Conservation (phyloP, 2,329 filamentous ascomycete genomes). For the Colletotrichum orbiculare region DNA sequence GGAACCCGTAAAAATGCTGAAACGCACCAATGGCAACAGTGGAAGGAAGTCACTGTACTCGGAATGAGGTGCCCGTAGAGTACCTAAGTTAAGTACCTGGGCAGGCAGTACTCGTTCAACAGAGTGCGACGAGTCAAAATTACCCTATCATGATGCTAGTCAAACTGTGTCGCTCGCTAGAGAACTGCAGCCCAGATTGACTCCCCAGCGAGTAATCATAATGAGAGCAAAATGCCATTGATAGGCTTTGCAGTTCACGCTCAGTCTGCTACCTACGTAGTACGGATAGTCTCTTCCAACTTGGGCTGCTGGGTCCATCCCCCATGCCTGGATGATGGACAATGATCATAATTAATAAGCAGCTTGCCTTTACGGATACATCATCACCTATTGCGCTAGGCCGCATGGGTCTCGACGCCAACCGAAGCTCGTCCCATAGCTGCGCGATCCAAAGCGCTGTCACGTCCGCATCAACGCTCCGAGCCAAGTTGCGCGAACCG, state of each 20-base stretch:
- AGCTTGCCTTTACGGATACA: conserved; percentile 6
- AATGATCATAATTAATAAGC: conserved; percentile 16
- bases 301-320: too few species aligned
- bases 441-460: conserved; percentile 29
- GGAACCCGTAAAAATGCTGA: conserved; percentile 23
- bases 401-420: conserved; percentile 19
- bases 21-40: conserved; percentile 7
- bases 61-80: background rate
- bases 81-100: background rate
- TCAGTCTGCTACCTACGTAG: too few species aligned
- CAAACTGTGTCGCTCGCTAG: too few species aligned
- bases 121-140: conserved; percentile 8
- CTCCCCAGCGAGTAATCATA: too few species aligned
- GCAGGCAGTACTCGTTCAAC: background rate
- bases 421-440: conserved; percentile 30
- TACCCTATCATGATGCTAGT: background rate
- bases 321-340: background rate
- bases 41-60: conserved; percentile 4
- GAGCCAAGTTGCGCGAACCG: background rate
- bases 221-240: too few species aligned
- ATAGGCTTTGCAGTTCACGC: too few species aligned
- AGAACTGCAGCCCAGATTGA: too few species aligned
- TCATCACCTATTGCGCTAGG: conserved; percentile 16
- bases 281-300: too few species aligned
- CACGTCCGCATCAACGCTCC: conserved; percentile 6